phyloP scores from a whole-genome alignment of 805 yeast genomes.

The Limtongia smithiae region DNA sequence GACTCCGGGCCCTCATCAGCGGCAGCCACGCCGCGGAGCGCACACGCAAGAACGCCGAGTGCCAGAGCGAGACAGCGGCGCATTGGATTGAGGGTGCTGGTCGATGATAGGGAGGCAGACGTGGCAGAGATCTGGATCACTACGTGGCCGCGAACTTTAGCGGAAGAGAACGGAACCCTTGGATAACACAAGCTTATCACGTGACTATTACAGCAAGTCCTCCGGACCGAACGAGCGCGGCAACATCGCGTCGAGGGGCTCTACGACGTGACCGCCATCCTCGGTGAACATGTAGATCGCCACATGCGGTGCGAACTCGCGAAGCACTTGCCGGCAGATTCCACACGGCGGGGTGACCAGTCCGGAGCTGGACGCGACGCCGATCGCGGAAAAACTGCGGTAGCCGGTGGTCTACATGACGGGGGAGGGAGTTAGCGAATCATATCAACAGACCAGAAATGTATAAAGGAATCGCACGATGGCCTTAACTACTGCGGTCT shows the following conservation, averaged over 20 bases:
- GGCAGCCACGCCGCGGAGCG: too few relatives aligned
- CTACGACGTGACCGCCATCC: conserved; percentile 43
- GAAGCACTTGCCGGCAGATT: conserved; percentile 81
- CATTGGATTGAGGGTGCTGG: too few relatives aligned
- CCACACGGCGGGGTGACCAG: conserved; percentile 84
- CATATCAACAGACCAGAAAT: too few relatives aligned
- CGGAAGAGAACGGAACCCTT: too few relatives aligned
- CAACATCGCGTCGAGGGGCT: conserved; percentile 53
- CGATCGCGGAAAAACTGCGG: conserved; percentile 54
- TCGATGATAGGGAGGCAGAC: too few relatives aligned
- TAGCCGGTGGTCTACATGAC: conserved; percentile 32
- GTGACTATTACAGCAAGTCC: conserved; percentile 38
- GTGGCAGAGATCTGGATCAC: too few relatives aligned
- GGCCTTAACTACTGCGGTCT: conserved; percentile 60
- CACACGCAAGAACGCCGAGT: too few relatives aligned
- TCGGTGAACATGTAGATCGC: conserved; percentile 69
- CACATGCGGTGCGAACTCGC: conserved; percentile 66
- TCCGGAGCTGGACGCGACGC: conserved; percentile 58
- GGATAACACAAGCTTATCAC: too few relatives aligned
- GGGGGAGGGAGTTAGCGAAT: too few relatives aligned
- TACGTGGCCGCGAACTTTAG: too few relatives aligned
- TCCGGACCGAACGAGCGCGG: conserved; percentile 90
- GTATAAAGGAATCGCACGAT: conserved; percentile 38
- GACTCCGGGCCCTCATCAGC: not conserved
- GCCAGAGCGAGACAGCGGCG: not conserved